Base-by-base conservation (phyloP, 768 basidiomycete species). In the Pleurotus eryngii region DNA sequence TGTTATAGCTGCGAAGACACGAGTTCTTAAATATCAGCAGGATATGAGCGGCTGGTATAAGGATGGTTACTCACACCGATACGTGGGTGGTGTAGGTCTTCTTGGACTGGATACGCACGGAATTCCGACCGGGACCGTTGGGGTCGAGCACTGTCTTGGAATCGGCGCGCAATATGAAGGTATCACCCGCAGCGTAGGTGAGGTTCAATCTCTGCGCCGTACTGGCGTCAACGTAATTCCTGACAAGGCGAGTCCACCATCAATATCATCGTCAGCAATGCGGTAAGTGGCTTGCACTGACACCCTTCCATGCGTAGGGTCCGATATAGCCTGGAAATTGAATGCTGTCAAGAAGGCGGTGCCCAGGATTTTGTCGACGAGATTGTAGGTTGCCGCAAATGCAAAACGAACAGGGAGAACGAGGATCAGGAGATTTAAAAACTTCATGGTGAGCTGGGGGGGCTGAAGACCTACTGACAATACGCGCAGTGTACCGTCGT, bases 251-350 rank as follows among this genome's bases (percentile, higher is more conserved):
- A 8, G 8, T 35, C 11, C 30, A 11, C 0, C 1, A 35, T 35
- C 30, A 35, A 9, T 3, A 35, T 9, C 3, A 37, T 9, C n/a
- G 17, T 49, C 22, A 15, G 22, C 8, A 30, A 8, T n/a, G 27
- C 6, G 22, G 20, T 14, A 24, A 17, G 42, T 47, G 11, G 45
- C 37, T 7, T 27, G 55, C 17, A 61, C 76, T 59, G 63, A 83
- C 81, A 83, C 81, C 54, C 80, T 67, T 15, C 82, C 81, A 30
- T 74, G 64, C 3, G 81, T 83, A 3, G 81, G 81, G 58, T 82
- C 82, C 1, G 73, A 24, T 48, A 75, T 73, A 7, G 67, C 67
- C 59, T 76, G 66, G 62, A 74, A 76, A n/a, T 59, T 56, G 66
- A 83, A 83, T 37, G 71, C 62, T 27, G 69, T 65, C 56, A 78